Base-by-base conservation (phyloP, 768 basidiomycete species). In the Rickenella mellea region DNA sequence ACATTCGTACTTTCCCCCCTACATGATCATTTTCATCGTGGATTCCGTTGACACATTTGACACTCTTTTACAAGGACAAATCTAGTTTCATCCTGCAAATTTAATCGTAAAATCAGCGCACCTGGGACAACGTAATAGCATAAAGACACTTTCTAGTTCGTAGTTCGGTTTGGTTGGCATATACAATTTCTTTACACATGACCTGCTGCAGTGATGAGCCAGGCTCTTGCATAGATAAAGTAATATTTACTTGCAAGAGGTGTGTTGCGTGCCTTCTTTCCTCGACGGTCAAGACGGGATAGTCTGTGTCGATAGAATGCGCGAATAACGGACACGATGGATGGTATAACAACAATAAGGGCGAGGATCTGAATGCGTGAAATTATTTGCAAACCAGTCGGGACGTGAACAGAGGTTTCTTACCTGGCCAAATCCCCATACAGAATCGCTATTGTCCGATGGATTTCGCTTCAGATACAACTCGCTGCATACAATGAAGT, bases 361-460 rank as follows among this genome's bases (percentile, higher is more conserved):
- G 68, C 66, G 14, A 70, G 49, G 33, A 67, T 67, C 54, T 69
- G 17, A 5, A 39, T 22, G 12, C 29, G 24, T 8, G 22, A 27
- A 14, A 29, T 7, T 15, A 10, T 12, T 22, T n/a, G 17, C 17
- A 21, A 24, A 32, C 20, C 25, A 40, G 15, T 10, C 35, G 7
- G 17, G 2, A 17, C n/a, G 20, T 9, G n/a, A n/a, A n/a, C 8
- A 12, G 21, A 20, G 1, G 27, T 12, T 25, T 12, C 41, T 25
- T 48, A 62, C 61, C 52, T 62, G 67, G 12, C 67, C 67, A 53
- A 68, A 70, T 1, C 62, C 58, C 60, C 65, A 66, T 39, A 60
- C 51, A 22, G 35, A 32, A 27, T 41, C 45, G 31, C 42, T 44
- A 40, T 53, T 45, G 41, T 56, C 39, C 48, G 45, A 11, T 50